phyloP scores from a whole-genome alignment of 805 yeast species.

The Metschnikowia reukaufii region DNA sequence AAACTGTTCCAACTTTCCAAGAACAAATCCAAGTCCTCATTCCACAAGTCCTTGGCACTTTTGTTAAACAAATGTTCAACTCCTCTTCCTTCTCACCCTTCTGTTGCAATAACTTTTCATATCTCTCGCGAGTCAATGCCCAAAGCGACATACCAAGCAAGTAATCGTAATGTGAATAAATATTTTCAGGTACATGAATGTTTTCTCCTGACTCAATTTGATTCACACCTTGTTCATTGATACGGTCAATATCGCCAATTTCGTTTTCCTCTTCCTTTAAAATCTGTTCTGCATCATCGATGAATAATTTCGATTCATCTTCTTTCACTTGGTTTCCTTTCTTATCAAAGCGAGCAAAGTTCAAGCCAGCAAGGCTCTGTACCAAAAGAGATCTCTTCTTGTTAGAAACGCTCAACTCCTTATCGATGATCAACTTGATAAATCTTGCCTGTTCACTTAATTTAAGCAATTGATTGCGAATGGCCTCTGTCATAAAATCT shows the following conservation, averaged over 20 bases:
- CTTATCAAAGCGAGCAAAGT: constrained; percentile 77
- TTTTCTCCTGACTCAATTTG: constrained; percentile 32
- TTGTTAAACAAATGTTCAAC: constrained; percentile 62
- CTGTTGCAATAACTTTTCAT: constrained; percentile 74
- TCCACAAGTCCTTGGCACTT: constrained; percentile 89
- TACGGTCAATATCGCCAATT: constrained; percentile 22
- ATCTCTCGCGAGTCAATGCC: constrained; percentile 89
- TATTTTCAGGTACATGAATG: constrained; percentile 51
- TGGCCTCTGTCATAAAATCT: constrained; percentile 66
- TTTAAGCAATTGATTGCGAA: constrained; percentile 73
- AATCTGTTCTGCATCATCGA: constrained; percentile 26
- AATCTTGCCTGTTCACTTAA: constrained; percentile 85
- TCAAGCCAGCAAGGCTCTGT: constrained; percentile 56
- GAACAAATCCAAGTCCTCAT: constrained; percentile 75
- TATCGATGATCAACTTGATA: constrained; percentile 84
- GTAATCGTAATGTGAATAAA: constrained; percentile 75
- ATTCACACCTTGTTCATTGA: constrained; percentile 24
- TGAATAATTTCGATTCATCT: constrained; percentile 25
- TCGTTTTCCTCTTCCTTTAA: constrained; percentile 47
- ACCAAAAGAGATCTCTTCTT: constrained; percentile 66
- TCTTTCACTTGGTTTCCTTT: constrained; percentile 62
- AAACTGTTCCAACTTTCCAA: constrained; percentile 63
- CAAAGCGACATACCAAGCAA: constrained; percentile 89
- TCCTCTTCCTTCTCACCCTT: constrained; percentile 71
- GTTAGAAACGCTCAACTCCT: constrained; percentile 67